phyloP scores from a whole-genome alignment of 257 asterid genomes.

The Nicotiana undulata region DNA sequence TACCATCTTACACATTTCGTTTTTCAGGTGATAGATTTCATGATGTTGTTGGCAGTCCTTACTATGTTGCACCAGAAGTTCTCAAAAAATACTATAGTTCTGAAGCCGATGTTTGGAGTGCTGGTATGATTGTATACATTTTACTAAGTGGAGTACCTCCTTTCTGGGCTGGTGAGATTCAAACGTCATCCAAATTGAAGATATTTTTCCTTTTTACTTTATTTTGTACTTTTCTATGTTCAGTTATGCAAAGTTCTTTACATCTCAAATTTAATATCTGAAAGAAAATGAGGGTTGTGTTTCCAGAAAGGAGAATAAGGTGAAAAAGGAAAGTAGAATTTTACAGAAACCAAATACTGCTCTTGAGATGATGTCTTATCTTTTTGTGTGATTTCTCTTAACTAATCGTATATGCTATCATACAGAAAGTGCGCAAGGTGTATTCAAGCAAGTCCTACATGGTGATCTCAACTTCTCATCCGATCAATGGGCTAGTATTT shows the following conservation, averaged over 20 bases:
- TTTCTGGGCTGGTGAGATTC: conserved; percentile 84
- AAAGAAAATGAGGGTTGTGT: not conserved
- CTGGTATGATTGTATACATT: conserved; percentile 90
- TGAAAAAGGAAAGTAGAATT: not conserved
- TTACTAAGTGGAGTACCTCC: conserved; percentile 97
- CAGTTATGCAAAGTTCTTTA: too few species aligned
- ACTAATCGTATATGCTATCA: not conserved
- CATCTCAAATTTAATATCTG: not conserved
- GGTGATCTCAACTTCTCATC: conserved; percentile 89
- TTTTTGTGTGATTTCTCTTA: not conserved
- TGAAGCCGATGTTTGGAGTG: conserved; percentile 98
- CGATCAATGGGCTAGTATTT: conserved; percentile 95
- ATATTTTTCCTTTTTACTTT: too few species aligned
- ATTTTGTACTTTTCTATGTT: too few species aligned
- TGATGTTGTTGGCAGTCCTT: conserved; percentile 96
- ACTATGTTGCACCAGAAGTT: conserved; percentile 96
- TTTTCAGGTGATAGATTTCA: conserved; percentile 68
- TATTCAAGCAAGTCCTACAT: conserved; percentile 84
- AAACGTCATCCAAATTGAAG: too few species aligned
- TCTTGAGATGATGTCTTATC: not conserved
- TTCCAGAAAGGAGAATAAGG: not conserved
- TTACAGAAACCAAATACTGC: not conserved
- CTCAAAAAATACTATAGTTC: conserved; percentile 79
- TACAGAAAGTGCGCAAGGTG: conserved; percentile 79
- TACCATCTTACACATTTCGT: not conserved